Conservation (phyloP, 1,284 basidiomycete genomes). For the Singerocomus inundabilis region DNA sequence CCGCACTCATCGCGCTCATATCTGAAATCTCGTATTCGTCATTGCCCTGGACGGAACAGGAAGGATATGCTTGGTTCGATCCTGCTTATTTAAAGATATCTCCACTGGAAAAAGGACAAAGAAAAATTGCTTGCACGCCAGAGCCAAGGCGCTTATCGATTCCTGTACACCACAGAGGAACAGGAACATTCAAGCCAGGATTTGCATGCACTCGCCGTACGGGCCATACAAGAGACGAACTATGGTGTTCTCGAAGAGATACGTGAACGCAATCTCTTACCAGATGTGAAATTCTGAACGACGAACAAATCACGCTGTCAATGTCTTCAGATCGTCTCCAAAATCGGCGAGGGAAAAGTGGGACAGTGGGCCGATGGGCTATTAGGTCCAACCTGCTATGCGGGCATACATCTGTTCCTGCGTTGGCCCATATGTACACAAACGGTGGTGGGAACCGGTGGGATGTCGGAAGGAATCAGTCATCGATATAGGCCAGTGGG, state of each 20-base stretch:
- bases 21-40: conserved; percentile 79
- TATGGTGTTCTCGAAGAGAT: conserved; percentile 66
- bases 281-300: conserved; percentile 68
- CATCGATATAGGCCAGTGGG: not conserved
- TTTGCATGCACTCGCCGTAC: conserved; percentile 60
- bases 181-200: conserved; percentile 47
- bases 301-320: conserved; percentile 70
- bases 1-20: conserved; percentile 76
- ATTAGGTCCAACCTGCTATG: conserved; percentile 36
- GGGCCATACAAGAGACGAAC: conserved; percentile 71
- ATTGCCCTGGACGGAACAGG: conserved; percentile 55
- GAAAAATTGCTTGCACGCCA: conserved; percentile 8
- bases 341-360: conserved; percentile 68
- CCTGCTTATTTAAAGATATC: conserved; percentile 47
- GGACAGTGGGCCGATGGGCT: conserved; percentile 56
- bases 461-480: not conserved
- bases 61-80: conserved; percentile 62
- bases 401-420: not conserved
- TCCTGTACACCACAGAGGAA: conserved; percentile 8
- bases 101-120: conserved; percentile 56
- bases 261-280: conserved; percentile 36
- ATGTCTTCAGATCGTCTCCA: conserved; percentile 65
- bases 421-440: not conserved
- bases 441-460: not conserved
- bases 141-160: conserved; percentile 2